Base-by-base conservation (phyloP, 495 filamentous ascomycete genomes). In the Viridothelium virens region DNA sequence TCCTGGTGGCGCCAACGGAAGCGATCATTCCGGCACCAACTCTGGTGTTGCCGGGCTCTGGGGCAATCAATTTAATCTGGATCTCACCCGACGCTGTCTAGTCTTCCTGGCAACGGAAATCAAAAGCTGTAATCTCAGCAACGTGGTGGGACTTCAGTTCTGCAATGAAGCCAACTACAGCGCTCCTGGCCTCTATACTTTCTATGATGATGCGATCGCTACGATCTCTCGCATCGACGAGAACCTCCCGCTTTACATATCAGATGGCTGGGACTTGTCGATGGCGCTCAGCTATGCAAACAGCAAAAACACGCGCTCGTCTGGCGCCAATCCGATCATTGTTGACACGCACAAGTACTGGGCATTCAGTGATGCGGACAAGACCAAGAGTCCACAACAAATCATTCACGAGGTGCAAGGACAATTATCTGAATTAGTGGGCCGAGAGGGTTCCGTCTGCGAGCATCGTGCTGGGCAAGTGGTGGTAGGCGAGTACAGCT, bases 321-420 rank as follows among this genome's bases (percentile, higher is more conserved):
- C 66, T 34, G 12, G 25, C 2, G 68, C 64, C 16, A 80, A 77
- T 61, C 81, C 81, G 0, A 74, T 85, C 7, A 74, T 85, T 12
- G 71, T 85, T 33, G 84, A 85, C 66, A 84, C 82, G 46, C 83
- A 85, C 71, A 76, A 75, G 68, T 84, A 86, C 74, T 85, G 81
- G 74, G 75, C 75, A 56, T 84, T 83, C 70, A 69, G 75, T 14
- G 78, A 80, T 61, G 65, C 61, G 11, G 78, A 85, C 72, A 79
- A 77, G 65, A 39, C 56, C 16, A 75, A 78, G 64, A 70, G 73
- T 14, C 82, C 84, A 4, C 76, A 78, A 48, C 69, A 80, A 38
- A 81, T 85, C 63, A 79, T 82, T 65, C 62, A 69, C 9, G 72
- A 77, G 33, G 75, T 82, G 11, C 31, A 39, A 41, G 63, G 46